phyloP scores from a whole-genome alignment of 2,329 filamentous ascomycete genomes.

The Lachnellula occidentalis region DNA sequence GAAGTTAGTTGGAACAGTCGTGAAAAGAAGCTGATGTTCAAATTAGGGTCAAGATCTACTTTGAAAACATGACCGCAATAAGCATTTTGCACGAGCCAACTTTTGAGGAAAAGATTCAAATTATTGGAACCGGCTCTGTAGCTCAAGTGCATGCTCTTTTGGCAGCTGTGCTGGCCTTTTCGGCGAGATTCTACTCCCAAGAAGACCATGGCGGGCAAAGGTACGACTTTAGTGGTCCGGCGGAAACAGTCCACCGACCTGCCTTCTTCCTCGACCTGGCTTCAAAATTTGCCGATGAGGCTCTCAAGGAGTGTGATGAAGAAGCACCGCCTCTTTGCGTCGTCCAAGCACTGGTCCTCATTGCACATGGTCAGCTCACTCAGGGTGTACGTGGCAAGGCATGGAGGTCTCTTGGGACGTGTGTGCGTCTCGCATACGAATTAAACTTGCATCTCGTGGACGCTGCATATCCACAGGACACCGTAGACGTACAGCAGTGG shows the following conservation, averaged over 20 bases:
- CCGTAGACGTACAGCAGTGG: slow-evolving; percentile 20
- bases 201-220: not conserved
- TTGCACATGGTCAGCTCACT: slow-evolving; percentile 33
- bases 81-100: slow-evolving; percentile 12
- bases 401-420: slow-evolving; percentile 32
- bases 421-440: slow-evolving; percentile 24
- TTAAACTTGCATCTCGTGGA: slow-evolving; percentile 15
- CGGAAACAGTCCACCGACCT: not conserved
- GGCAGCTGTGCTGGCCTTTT: slow-evolving; percentile 29
- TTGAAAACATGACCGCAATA: slow-evolving; percentile 14
- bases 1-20: no score
- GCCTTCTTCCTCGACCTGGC: slow-evolving; percentile 22
- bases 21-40: no score
- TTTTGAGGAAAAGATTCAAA: slow-evolving; percentile 8
- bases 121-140: slow-evolving; percentile 15
- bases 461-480: slow-evolving; percentile 1
- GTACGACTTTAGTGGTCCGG: not conserved
- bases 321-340: slow-evolving; percentile 31
- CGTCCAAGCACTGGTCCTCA: slow-evolving; percentile 33
- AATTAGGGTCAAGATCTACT: slow-evolving; percentile 2
- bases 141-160: no score
- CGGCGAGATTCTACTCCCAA: slow-evolving; percentile 15
- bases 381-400: slow-evolving; percentile 33
- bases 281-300: slow-evolving; percentile 26
- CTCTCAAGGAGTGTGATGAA: slow-evolving; percentile 30